Evolutionary conservation across 1,284 basidiomycete species (phyloP).

Genomic region (Irpex sp.): DNA sequence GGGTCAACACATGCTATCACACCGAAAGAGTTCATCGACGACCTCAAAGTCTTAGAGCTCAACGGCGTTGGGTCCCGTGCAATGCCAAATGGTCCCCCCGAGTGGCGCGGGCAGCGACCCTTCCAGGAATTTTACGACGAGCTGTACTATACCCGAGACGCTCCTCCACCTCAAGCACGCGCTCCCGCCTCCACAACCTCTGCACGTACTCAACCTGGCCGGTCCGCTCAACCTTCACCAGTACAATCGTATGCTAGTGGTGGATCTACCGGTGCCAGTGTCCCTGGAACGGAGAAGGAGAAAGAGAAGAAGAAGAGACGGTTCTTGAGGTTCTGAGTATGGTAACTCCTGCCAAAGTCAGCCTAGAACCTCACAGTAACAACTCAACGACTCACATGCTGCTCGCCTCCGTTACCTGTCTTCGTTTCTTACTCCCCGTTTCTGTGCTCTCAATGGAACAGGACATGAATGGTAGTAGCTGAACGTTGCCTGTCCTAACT

Average conservation of each 20-base stretch:
- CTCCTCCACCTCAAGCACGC: conserved; percentile 45
- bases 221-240: conserved; percentile 29
- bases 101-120: conserved; percentile 44
- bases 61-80: conserved; percentile 70
- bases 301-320: conserved; percentile 81
- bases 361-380: too few species aligned
- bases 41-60: conserved; percentile 82
- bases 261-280: conserved; percentile 44
- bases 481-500: neutral
- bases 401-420: neutral
- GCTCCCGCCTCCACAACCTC: conserved; percentile 27
- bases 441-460: too few species aligned
- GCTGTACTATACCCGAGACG: conserved; percentile 66
- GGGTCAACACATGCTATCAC: conserved; percentile 90
- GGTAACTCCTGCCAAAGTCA: neutral
- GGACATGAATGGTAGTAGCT: neutral
- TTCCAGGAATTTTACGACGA: conserved; percentile 78
- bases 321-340: conserved; percentile 59
- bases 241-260: conserved; percentile 42
- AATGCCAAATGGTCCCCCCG: conserved; percentile 71
- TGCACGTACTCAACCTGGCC: conserved; percentile 17
- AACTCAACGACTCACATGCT: too few species aligned
- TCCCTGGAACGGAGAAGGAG: conserved; percentile 37
- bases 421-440: neutral
- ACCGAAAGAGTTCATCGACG: conserved; percentile 82